phyloP scores from a whole-genome alignment of 2,329 filamentous ascomycete genomes.

The Colletotrichum filicis region DNA sequence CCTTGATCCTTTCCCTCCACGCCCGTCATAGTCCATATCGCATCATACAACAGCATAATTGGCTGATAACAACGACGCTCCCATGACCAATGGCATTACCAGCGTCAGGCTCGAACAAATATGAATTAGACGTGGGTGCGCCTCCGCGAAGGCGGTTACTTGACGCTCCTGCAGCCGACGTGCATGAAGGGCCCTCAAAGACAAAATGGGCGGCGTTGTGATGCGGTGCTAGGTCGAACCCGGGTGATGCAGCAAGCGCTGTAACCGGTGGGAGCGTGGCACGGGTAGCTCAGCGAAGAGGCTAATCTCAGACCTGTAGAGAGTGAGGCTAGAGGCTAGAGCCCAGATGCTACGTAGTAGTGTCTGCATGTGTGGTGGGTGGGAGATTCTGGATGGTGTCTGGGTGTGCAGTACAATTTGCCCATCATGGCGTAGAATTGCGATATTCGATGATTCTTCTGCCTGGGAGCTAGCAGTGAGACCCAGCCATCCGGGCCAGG shows the following conservation, averaged over 20 bases:
- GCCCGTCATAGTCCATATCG: constrained; percentile 7
- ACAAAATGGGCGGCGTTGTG: constrained; percentile 9
- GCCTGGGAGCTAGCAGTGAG: constrained; percentile 8
- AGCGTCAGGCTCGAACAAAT: neutral
- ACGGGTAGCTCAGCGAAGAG: constrained; percentile 6
- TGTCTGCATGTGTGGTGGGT: neutral
- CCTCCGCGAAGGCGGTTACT: neutral
- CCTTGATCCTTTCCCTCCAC: constrained; percentile 1
- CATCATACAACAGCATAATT: neutral
- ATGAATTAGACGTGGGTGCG: neutral
- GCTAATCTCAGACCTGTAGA: constrained; percentile 28
- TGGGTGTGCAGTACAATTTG: constrained; percentile 10
- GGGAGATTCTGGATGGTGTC: neutral
- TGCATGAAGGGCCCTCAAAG: constrained; percentile 14
- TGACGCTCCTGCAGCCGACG: constrained; percentile 19
- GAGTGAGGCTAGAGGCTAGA: constrained; percentile 24
- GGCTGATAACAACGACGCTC: constrained; percentile 7
- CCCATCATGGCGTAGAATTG: constrained; percentile 31
- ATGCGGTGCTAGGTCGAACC: constrained; percentile 10
- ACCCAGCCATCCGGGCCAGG: neutral
- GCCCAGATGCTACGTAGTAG: neutral
- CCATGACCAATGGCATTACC: constrained; percentile 12
- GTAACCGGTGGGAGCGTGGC: constrained; percentile 11
- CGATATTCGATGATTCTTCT: constrained; percentile 26
- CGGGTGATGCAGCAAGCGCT: constrained; percentile 13